A percentile compares a stretch with the other conserved stretches of the same genome.
Conservation (phyloP, 768 basidiomycete genomes). For the Boletus huronensis region DNA sequence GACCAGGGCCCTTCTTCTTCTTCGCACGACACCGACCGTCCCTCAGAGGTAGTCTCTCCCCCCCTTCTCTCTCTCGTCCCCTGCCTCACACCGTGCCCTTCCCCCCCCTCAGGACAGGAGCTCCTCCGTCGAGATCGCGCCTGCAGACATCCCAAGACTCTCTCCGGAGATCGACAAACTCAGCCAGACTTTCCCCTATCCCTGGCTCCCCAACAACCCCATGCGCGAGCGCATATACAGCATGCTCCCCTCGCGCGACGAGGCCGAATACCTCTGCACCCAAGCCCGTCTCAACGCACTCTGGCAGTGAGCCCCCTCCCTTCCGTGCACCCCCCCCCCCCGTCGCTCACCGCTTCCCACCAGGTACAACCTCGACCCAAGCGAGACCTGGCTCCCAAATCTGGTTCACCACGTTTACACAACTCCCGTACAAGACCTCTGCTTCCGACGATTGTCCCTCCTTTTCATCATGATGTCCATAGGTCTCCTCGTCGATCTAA, state of each 20-base stretch:
- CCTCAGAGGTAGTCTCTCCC: constrained; percentile 22
- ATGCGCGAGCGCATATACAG: constrained; percentile 62
- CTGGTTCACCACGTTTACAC: constrained; percentile 66
- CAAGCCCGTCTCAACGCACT: constrained; percentile 65
- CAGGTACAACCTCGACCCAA: constrained; percentile 67
- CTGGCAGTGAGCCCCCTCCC: constrained; percentile 57
- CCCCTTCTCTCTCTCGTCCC: neutral
- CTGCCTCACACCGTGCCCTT: neutral
- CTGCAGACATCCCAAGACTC: constrained; percentile 18
- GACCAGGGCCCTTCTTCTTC: constrained; percentile 16
- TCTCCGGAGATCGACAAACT: constrained; percentile 42
- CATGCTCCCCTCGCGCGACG: constrained; percentile 55
- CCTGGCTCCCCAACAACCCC: constrained; percentile 60
- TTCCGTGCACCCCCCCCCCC: neutral
- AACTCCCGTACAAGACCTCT: constrained; percentile 54
- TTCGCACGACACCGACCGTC: constrained; percentile 17
- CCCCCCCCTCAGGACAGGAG: constrained; percentile 22
- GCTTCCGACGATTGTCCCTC: constrained; percentile 63
- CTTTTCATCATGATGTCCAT: constrained; percentile 72
- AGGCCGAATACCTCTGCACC: constrained; percentile 58
- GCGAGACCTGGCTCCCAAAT: constrained; percentile 67
- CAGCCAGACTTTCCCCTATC: constrained; percentile 67
- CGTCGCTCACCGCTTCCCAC: constrained; percentile 7
- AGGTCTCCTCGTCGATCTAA: constrained; percentile 65
- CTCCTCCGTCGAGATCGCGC: constrained; percentile 23